Evolutionary conservation across 257 asterid genomes (phyloP), one percentile per base, ranked within the genome.

Genomic region (Ilex aquifolium): DNA sequence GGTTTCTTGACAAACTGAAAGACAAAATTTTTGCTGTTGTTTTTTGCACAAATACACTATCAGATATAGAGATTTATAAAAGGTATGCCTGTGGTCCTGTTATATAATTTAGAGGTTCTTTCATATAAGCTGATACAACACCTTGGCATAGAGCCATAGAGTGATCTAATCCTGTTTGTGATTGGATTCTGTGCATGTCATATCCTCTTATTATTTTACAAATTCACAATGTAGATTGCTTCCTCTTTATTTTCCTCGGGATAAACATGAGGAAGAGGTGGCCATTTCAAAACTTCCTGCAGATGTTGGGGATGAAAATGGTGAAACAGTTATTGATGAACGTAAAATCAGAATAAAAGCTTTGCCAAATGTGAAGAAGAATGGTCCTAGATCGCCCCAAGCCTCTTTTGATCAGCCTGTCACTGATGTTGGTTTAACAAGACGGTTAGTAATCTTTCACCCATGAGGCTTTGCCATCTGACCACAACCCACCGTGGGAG

Each of bases 291-390:
- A 90, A 79, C 96, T 93, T 66, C 99, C 99, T 62, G 92, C 95
- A 32, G 99, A 93, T 78, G 99, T 93, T 69, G 99, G 99, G 65
- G 99, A 93, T 84, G 97, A 90, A 83, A 87, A 93, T 81, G 99
- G 99, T 46, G 99, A 87, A 72, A 87, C 97, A 48, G 76, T 81
- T 62, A 85, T 86, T 57, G 95, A 82, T 70, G 99, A 93, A 70
- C 95, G 99, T 56, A 85, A 93, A 76, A 93, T 93, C 79, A 84
- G 97, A 81, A 93, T 93, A 80, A 74, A 81, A 67, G 90, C 99
- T 57, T 68, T 93, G 73, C 95, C 96, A 17, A 93, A 90, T 76
- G 65, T 77, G 65, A 92, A 86, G 83, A 82, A 72, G 80, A 62
- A 67, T 72, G 67, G 66, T 66, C 69, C 81, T 44, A 68, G 63